Percentiles rank a stretch among this genome's conserved stretches.
These are phyloP conservation scores for Taphrina populina DNA, from an alignment of 1,139 yeast species.

Conservation along the genomic window DNA sequence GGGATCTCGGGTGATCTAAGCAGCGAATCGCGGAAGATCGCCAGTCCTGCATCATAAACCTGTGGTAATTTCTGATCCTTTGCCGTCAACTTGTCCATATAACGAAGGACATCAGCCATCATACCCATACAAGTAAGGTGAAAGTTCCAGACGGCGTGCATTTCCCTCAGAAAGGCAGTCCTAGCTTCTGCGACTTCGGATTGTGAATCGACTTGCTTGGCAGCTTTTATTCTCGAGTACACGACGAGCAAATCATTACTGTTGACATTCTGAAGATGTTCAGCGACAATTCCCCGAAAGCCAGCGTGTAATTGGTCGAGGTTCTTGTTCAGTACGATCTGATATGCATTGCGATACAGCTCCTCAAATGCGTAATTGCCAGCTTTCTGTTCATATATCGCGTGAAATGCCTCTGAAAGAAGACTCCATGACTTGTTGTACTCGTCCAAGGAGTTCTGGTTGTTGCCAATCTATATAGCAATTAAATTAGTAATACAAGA, in stretches of 20 bases:
- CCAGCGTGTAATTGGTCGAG: constrained; percentile 69
- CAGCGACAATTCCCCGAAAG: constrained; percentile 54
- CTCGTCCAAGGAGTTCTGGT: constrained; percentile 48
- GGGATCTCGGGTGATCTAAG: constrained; percentile 50
- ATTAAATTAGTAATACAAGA: no score
- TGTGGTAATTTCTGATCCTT: constrained; percentile 66
- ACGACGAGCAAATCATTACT: constrained; percentile 25
- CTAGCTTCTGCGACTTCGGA: constrained; percentile 17
- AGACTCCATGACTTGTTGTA: constrained; percentile 69
- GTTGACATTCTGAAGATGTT: constrained; percentile 51
- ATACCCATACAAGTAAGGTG: constrained; percentile 74
- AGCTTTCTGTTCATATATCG: constrained; percentile 73
- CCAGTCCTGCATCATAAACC: constrained; percentile 73
- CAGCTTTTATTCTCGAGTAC: constrained; percentile 31
- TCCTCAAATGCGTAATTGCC: constrained; percentile 79
- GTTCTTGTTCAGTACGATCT: constrained; percentile 69
- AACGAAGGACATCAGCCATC: constrained; percentile 84
- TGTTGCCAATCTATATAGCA: constrained; percentile 36
- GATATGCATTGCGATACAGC: constrained; percentile 77
- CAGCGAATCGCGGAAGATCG: constrained; percentile 54
- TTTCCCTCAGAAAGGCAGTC: constrained; percentile 49
- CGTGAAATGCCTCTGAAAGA: constrained; percentile 69
- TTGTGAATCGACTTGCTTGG: constrained; percentile 25
- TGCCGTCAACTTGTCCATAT: constrained; percentile 78
- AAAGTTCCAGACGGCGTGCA: constrained; percentile 67